phyloP scores from a whole-genome alignment of 768 basidiomycete species.

The Phylloporus arenicola region DNA sequence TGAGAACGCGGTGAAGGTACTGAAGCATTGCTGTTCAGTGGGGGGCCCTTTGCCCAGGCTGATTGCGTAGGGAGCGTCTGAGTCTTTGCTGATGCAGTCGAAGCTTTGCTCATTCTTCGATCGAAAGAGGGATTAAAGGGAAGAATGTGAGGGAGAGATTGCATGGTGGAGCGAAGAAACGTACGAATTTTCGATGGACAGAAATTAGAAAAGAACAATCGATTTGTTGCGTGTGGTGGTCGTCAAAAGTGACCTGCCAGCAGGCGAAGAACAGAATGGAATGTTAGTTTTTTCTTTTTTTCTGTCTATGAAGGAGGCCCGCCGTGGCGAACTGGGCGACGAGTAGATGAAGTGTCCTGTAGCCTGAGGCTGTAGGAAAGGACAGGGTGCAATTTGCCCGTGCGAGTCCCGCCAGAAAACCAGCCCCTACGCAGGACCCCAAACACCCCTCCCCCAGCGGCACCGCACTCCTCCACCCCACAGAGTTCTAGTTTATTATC shows the following conservation, averaged over 20 bases:
- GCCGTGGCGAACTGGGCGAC: constrained; percentile 35
- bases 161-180: constrained; percentile 23
- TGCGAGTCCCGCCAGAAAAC: constrained; percentile 32
- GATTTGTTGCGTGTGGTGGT: constrained; percentile 67
- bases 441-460: constrained; percentile 16
- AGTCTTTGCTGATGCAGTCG: constrained; percentile 69
- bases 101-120: constrained; percentile 89
- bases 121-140: background rate
- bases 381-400: constrained; percentile 31
- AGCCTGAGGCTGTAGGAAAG: constrained; percentile 37
- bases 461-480: constrained; percentile 7
- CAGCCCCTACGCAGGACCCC: constrained; percentile 24
- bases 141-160: background rate
- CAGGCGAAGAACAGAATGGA: constrained; percentile 70
- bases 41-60: constrained; percentile 90
- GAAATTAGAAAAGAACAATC: constrained; percentile 45
- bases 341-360: constrained; percentile 25
- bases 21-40: constrained; percentile 47
- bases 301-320: constrained; percentile 38
- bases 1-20: constrained; percentile 67
- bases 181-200: constrained; percentile 38
- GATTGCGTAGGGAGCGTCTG: constrained; percentile 72
- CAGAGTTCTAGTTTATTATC: background rate
- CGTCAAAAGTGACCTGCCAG: constrained; percentile 89
- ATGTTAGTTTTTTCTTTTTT: constrained; percentile 29